Evolutionary conservation across 129 eudicot species (phyloP), one percentile per base, ranked within the genome.

Genomic region (Solidago caesia): DNA sequence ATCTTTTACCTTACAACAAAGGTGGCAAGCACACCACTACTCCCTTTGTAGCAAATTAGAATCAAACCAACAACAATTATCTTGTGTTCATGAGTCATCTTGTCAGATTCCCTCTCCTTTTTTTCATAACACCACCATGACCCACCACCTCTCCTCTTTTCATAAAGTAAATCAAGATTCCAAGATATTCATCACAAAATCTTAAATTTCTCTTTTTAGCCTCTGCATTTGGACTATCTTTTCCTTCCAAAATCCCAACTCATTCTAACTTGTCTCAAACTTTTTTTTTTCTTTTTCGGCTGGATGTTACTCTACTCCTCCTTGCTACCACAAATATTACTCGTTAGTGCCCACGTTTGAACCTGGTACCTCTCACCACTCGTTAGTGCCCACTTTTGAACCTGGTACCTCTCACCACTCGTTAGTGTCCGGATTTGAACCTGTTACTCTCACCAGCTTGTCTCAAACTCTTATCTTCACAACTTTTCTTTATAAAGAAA

Each of bases 31-130:
- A 63, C 63, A 25, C 68, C 59, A 41, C 13, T 66, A 15, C n/a
- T 12, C 68, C 47, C 47, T 71, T 71, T 41, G 44, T 66, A 47
- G 25, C 44, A 6, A 58, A 43, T 1, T 33, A 44, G 68, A 55
- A 57, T 66, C 29, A 75, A 55, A 52, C 45, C 7, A 75, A 75
- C 21, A 75, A 51, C 52, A 65, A 64, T 53, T 59, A n/a, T 64
- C 58, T 44, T 44, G 68, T 76, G 56, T 14, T n/a, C 49, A 25
- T 76, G 80, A 76, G 13, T 76, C 75, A 76, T 67, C 25, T 21
- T 76, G 68, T 67, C 67, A 76, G 74, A 76, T 76, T 67, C 80
- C 80, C 25, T 27, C 55, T 33, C 11, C 16, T 42, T 45, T 75
- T 75, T 65, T 14, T 29, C 68, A 45, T 57, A 66, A 65, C 64